Evolutionary conservation across 306 rosid genomes (phyloP), one percentile per base, ranked within the genome.

Genomic region (Astragalus membranaceus): DNA sequence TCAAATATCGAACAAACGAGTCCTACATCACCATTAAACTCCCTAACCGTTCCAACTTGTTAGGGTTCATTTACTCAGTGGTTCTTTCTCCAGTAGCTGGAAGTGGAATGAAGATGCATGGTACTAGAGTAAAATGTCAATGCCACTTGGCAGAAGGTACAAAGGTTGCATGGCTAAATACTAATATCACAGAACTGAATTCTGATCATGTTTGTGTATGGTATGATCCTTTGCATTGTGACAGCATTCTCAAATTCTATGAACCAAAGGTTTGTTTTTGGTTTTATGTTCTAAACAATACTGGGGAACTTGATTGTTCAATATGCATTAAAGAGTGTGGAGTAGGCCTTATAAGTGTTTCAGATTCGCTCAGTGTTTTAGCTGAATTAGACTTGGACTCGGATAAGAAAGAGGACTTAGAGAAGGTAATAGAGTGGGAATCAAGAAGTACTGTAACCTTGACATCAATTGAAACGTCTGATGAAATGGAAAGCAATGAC

Each of bases 191-290:
- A 6, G 23, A 57, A 32, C 63, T 57, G 63, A 30, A 57, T 23
- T 57, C 66, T 0, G 73, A 75, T 54, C 72, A 79, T 79, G 76
- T 79, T 61, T 69, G 16, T 60, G 20, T 60, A 10, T 80, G 80
- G 80, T 75, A 75, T 43, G 84, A 80, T 75, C 78, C 80, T 52
- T 61, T 69, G 13, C 76, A 77, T 44, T 43, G 23, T 61, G 72
- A 69, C 12, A 42, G 23, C 66, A 69, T 76, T 51, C 71, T 60
- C 50, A 51, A 36, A 14, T 15, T 8, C 33, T 0, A 53, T 53
- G 33, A 41, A 43, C 65, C 11, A 12, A 5, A 52, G 26, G 49
- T 69, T 52, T 20, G 37, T 23, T 78, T 77, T 44, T 46, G 70
- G 46, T 70, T 77, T 10, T 11, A 11, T 64, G 63, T 64, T 53